Percentiles rank a stretch among this genome's conserved stretches.
Evolutionary conservation across 305 asterid genomes (phyloP).

Genomic region (Stenogyne calaminthoides): DNA sequence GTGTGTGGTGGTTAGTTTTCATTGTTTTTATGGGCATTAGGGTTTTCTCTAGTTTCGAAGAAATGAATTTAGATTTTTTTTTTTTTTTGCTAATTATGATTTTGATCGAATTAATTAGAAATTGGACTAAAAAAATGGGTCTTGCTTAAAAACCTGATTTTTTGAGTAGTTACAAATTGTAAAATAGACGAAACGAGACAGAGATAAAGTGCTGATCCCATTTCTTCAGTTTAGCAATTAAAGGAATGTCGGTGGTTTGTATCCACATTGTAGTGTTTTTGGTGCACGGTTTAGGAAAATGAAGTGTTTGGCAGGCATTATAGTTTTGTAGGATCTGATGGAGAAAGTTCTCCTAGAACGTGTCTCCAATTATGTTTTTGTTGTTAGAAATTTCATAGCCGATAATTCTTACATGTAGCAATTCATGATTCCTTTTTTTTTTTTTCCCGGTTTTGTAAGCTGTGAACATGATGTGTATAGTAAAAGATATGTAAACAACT

Average conservation of each 20-base stretch:
- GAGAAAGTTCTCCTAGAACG: not conserved
- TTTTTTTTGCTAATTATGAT: no score
- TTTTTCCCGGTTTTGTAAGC: no score
- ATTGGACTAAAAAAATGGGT: no score
- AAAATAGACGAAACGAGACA: no score
- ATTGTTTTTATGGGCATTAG: not conserved
- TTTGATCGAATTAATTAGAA: no score
- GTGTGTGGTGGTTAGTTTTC: not conserved
- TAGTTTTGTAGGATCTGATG: not conserved
- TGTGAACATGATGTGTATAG: not conserved
- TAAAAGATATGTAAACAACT: not conserved
- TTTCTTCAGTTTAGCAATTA: not conserved
- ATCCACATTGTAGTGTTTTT: not conserved
- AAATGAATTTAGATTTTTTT: not conserved
- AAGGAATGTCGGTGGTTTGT: not conserved
- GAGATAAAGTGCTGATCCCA: no score
- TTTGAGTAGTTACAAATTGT: no score
- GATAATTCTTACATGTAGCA: conserved; percentile 1
- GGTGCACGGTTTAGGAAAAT: not conserved
- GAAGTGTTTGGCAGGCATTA: not conserved
- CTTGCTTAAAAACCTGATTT: no score
- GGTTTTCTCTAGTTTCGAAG: not conserved
- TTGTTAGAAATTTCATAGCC: not conserved
- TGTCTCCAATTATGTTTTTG: not conserved
- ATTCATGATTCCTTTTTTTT: not conserved